These are phyloP conservation scores for Vitis hybrid DNA, from an alignment of 177 flowering plant genomes.

Conservation along the genomic window DNA sequence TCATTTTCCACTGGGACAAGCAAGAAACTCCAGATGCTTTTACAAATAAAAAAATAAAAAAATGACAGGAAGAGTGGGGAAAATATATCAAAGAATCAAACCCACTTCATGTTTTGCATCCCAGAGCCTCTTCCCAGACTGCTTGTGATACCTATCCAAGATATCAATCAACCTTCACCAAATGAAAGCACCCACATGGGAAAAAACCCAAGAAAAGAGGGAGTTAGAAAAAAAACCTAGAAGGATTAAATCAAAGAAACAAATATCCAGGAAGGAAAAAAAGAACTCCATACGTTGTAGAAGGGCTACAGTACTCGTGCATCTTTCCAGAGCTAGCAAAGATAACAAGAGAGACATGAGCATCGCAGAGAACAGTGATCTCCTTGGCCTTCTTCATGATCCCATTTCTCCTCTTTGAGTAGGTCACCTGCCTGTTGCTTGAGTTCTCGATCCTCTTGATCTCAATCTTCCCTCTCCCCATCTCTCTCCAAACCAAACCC, in stretches of 20 bases:
- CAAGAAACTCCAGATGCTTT: conserved; percentile 1
- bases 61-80: neutral
- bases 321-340: conserved; percentile 58
- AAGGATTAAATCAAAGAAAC: neutral
- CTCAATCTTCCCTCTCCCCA: conserved; percentile 84
- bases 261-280: neutral
- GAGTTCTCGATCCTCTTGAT: conserved; percentile 76
- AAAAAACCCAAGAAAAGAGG: conserved; percentile 3
- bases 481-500: conserved; percentile 9
- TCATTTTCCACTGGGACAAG: neutral
- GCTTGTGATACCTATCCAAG: conserved; percentile 60
- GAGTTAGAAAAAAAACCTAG: neutral
- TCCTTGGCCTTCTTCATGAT: conserved; percentile 69
- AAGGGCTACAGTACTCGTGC: conserved; percentile 48
- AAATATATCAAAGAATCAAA: neutral
- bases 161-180: conserved; percentile 46
- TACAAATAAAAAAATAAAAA: neutral
- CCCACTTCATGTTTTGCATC: conserved; percentile 92
- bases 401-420: conserved; percentile 66
- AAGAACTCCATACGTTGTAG: conserved; percentile 34
- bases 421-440: conserved; percentile 71
- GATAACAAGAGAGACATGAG: conserved; percentile 61
- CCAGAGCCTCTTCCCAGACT: conserved; percentile 71
- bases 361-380: conserved; percentile 68
- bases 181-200: neutral